Evolutionary conservation across 345 rosid species (phyloP), one percentile per base, ranked within the genome.

Genomic region (Moringa oleifera): DNA sequence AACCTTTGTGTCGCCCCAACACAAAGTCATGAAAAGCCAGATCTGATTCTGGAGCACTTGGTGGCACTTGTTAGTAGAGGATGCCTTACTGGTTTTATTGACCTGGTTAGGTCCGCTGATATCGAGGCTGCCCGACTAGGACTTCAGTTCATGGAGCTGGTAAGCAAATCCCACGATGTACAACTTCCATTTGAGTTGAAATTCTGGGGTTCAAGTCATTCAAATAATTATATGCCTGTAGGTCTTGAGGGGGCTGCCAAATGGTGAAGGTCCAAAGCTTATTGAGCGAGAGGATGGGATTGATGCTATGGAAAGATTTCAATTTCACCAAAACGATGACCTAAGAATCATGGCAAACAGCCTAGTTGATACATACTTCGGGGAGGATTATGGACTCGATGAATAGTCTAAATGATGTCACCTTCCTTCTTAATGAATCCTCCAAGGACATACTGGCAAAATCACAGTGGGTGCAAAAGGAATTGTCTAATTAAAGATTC

Each of bases 241-340:
- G 97, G 97, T 88, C 28, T 66, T 94, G 75, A 80, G 99, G 64
- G 99, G 97, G 52, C 85, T 94, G 89, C 97, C 99, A 33, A 80
- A 85, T 47, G 80, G 85, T 8, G 95, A 90, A 67, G 99, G 99
- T 52, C 60, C 88, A 16, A 88, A 88, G 68, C 90, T 90, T 57
- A 95, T 94, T 25, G 99, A 94, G 76, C 80, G 53, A 75, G 91
- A 85, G 74, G 97, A 94, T 16, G 99, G 99, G n/a, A 94, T 94
- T 23, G 96, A 88, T 55, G 97, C 96, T 51, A 88, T 90, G 96
- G 97, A 90, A 71, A 82, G 90, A 77, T 87, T 85, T 63, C 97
- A 94, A 78, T 94, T 94, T 75, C 99, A 94, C 22, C 96, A 90
- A 71, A 94, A 88, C 37, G 97, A 90, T 62, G 97, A 90, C 72